Conservation (phyloP, 768 basidiomycete species). For the Russula ochroleuca region DNA sequence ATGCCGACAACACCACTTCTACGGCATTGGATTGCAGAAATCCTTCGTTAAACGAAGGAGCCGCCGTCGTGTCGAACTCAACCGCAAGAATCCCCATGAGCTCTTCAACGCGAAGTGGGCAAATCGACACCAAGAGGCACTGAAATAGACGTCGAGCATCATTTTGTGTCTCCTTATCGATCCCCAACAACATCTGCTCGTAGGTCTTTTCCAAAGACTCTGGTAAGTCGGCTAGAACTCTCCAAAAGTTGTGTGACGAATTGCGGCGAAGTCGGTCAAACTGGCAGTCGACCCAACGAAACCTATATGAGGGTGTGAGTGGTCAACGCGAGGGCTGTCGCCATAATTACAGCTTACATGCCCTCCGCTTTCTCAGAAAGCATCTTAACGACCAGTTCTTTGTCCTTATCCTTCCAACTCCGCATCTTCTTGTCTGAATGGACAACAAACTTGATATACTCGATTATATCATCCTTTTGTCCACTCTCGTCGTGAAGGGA, state of each 20-base stretch:
- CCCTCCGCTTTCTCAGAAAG: constrained; percentile 15
- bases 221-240: background rate
- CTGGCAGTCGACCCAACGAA: constrained; percentile 14
- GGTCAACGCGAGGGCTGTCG: too few species aligned
- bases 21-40: background rate
- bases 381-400: background rate
- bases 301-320: background rate
- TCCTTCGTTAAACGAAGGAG: background rate
- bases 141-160: constrained; percentile 10
- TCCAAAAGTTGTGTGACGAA: background rate
- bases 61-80: background rate
- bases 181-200: background rate
- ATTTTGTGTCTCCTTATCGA: background rate
- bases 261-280: constrained; percentile 4
- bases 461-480: background rate
- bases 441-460: constrained; percentile 1
- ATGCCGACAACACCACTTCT: background rate
- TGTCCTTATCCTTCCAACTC: constrained; percentile 6
- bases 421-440: constrained; percentile 1
- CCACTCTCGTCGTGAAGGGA: background rate
- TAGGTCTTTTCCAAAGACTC: constrained; percentile 12
- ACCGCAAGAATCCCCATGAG: background rate
- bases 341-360: constrained; percentile 3
- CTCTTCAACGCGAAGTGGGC: background rate
- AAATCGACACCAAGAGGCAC: constrained; percentile 3